Evolutionary conservation across 352 stramenopile species (phyloP).

Genomic region (Phytopythium chamaehyphon): DNA sequence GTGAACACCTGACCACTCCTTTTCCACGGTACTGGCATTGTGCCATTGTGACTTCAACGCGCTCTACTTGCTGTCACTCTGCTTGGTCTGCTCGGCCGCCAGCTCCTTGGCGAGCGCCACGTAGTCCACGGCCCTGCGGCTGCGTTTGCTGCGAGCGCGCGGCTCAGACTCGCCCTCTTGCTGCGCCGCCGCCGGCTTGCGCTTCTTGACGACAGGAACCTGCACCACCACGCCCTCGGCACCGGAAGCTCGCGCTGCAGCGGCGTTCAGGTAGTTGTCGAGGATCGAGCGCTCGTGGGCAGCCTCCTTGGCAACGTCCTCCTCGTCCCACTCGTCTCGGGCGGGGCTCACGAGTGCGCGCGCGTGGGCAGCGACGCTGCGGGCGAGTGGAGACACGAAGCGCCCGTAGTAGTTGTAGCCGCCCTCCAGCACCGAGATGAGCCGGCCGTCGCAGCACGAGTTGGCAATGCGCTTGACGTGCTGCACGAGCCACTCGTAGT

Average conservation of each 20-base stretch:
- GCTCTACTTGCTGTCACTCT: not conserved
- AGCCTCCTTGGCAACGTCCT: conserved; percentile 44
- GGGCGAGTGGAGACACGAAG: conserved; percentile 76
- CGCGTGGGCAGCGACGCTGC: conserved; percentile 68
- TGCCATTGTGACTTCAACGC: not conserved
- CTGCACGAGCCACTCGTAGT: conserved; percentile 81
- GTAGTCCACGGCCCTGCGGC: conserved; percentile 62
- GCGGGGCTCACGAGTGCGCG: conserved; percentile 53
- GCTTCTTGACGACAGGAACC: conserved; percentile 30
- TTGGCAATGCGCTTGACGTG: conserved; percentile 77
- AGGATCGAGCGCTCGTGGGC: conserved; percentile 44
- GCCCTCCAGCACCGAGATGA: conserved; percentile 84
- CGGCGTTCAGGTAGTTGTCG: conserved; percentile 36
- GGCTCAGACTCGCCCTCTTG: conserved; percentile 4
- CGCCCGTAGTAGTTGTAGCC: conserved; percentile 86
- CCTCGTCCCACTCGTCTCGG: conserved; percentile 38
- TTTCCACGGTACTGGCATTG: not conserved
- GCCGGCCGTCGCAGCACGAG: conserved; percentile 53
- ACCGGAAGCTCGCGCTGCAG: not conserved
- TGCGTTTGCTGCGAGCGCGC: conserved; percentile 36
- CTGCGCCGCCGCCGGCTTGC: conserved; percentile 7
- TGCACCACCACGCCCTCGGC: not conserved
- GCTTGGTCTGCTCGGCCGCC: conserved; percentile 2
- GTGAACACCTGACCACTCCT: too few species aligned
- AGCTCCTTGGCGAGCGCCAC: conserved; percentile 59